These are phyloP conservation scores for Magnaporthales sp. DNA, from an alignment of 2,329 filamentous ascomycete species.

Conservation along the genomic window DNA sequence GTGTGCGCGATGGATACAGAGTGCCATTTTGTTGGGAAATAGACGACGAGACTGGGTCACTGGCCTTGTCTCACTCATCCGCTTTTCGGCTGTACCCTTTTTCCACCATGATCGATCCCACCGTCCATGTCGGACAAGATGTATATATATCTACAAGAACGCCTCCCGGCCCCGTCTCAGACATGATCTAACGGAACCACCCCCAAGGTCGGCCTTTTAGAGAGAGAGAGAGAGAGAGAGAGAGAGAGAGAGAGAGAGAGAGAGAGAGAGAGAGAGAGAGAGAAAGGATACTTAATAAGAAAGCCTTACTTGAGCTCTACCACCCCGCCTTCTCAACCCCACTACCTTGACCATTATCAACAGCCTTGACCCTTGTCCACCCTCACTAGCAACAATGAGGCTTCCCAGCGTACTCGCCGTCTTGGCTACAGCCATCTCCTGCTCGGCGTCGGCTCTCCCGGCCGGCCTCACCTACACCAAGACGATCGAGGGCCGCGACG, in stretches of 20 bases:
- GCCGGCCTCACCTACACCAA: neutral
- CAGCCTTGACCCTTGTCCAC: neutral
- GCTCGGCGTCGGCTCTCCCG: neutral
- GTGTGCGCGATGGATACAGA: neutral
- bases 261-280: no score
- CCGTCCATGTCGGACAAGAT: neutral
- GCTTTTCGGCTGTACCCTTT: neutral
- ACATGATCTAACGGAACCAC: neutral
- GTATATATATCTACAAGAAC: neutral
- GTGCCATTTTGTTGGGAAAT: neutral
- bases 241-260: no score
- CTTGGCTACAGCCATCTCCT: neutral
- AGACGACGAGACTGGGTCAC: neutral
- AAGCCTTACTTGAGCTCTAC: neutral
- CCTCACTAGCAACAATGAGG: neutral
- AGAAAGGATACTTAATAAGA: neutral
- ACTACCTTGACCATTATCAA: neutral
- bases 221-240: no score
- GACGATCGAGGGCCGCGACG: slow-evolving; percentile 4
- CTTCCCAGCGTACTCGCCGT: neutral
- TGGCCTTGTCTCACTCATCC: neutral
- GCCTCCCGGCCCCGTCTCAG: neutral
- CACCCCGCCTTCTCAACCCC: neutral
- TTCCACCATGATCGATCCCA: neutral
- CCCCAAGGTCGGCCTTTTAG: neutral